Conservation (phyloP, 345 rosid genomes). For the Melastoma malabathricum region DNA sequence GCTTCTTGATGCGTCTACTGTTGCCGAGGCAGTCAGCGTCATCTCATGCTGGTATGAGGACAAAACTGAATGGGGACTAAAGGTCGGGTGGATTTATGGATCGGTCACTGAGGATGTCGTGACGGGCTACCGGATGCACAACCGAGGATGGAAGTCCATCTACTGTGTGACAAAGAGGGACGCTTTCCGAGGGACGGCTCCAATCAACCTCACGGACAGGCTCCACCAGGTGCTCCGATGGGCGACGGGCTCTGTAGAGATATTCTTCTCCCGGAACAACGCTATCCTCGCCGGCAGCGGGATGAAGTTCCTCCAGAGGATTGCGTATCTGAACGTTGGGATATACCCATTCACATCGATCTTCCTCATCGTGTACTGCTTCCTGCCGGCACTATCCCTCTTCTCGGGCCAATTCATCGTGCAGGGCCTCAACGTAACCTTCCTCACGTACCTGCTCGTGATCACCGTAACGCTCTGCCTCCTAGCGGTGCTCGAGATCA, state of each 20-base stretch:
- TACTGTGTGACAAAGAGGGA: constrained; percentile 62
- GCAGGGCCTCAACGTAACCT: constrained; percentile 26
- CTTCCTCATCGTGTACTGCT: constrained; percentile 75
- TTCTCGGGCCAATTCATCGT: constrained; percentile 65
- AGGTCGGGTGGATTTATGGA: constrained; percentile 76
- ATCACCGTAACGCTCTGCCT: constrained; percentile 50
- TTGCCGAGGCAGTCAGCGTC: constrained; percentile 62
- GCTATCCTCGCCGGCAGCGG: constrained; percentile 44
- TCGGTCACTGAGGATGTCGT: constrained; percentile 82
- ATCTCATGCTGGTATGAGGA: constrained; percentile 86
- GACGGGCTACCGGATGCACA: constrained; percentile 73
- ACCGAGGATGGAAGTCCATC: constrained; percentile 73
- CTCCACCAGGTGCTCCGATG: constrained; percentile 80
- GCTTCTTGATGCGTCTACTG: constrained; percentile 34
- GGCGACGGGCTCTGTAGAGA: constrained; percentile 88
- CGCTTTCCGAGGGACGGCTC: constrained; percentile 73
- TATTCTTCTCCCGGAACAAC: constrained; percentile 77
- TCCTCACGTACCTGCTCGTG: constrained; percentile 45
- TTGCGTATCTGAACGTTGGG: constrained; percentile 73
- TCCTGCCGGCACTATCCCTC: constrained; percentile 67
- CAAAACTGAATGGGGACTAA: constrained; percentile 71
- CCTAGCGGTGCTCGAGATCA: constrained; percentile 63
- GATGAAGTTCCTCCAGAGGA: constrained; percentile 52
- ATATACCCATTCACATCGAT: constrained; percentile 74
- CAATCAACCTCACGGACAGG: constrained; percentile 62